Evolutionary conservation across 179 eudicot genomes (phyloP), one percentile per base, ranked within the genome.

Genomic region (Spergularia azorica): DNA sequence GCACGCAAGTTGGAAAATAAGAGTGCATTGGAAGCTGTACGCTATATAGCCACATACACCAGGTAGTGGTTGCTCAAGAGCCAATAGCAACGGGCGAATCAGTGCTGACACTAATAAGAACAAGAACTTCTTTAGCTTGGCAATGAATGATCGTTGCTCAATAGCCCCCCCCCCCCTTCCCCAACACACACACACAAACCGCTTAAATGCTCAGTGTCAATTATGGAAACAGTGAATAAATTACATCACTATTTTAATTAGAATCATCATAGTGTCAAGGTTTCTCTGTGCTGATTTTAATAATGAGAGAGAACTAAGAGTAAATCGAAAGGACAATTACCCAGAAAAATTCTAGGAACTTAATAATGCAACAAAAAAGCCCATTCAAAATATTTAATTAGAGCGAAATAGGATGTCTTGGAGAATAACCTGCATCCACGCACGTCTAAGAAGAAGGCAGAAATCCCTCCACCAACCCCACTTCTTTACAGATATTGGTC

Each of bases 401-500:
- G 75, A 61, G 39, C 56, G 51, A 70, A 64, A 66, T 21, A 63
- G 43, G 32, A 54, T 0, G 13, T 54, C n/a, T 67, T 9, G 50
- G 71, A 51, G 69, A 56, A 51, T 13, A 55, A 93, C 99, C 97
- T 95, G 99, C 97, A 93, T 89, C 99, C 99, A 95, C 14, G 99
- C 99, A 79, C 99, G 97, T 86, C 84, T 90, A 67, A 95, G 89
- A 71, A 95, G 99, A 75, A 95, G 84, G 77, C 83, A 62, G 77
- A 95, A 95, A 77, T 95, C 92, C 84, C 87, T 94, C 95, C 95
- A 93, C 97, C 99, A 93, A 63, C 87, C 87, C 55, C 88, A 87
- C 86, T 81, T 89, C 84, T 78, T 88, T 55, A 59, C 55, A 67
- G 21, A 48, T 64, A 69, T 50, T 79, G 80, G 86, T 67, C 81